Percentiles rank a stretch among this genome's conserved stretches.
phyloP scores from a whole-genome alignment of 768 basidiomycete genomes.

The Phaffia tasmanica region DNA sequence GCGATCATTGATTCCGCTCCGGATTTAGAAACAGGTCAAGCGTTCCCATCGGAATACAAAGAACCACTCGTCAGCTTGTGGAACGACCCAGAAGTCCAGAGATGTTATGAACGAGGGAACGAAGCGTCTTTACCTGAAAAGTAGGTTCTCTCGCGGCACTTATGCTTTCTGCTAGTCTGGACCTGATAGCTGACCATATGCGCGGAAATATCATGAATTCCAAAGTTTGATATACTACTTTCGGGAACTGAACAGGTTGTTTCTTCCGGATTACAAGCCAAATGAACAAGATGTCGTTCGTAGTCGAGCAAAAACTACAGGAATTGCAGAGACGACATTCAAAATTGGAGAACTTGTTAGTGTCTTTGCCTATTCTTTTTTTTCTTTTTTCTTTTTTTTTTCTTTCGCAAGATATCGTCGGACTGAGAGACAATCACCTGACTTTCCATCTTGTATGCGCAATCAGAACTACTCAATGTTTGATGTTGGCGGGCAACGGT shows the following conservation, averaged over 20 bases:
- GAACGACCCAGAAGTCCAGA: constrained; percentile 62
- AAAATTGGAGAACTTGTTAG: constrained; percentile 47
- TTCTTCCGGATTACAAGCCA: constrained; percentile 59
- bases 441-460: constrained; percentile 5
- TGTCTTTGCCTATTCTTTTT: neutral
- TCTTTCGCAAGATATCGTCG: neutral
- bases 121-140: constrained; percentile 88
- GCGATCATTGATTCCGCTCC: constrained; percentile 55
- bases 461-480: constrained; percentile 77
- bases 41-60: constrained; percentile 59
- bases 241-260: constrained; percentile 60
- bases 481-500: constrained; percentile 80
- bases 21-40: constrained; percentile 67
- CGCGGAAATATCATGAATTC: constrained; percentile 3
- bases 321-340: constrained; percentile 82
- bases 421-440: constrained; percentile 26
- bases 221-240: constrained; percentile 25
- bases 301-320: constrained; percentile 74
- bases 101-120: constrained; percentile 69
- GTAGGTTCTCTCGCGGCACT: constrained; percentile 40
- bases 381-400: too few species aligned
- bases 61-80: constrained; percentile 62
- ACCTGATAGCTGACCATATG: neutral
- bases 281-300: constrained; percentile 57
- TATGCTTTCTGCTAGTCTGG: neutral